A percentile compares a stretch with the other conserved stretches of the same genome.
phyloP scores from a whole-genome alignment of 139 green algal species.

The Diplosphaera chodatii region DNA sequence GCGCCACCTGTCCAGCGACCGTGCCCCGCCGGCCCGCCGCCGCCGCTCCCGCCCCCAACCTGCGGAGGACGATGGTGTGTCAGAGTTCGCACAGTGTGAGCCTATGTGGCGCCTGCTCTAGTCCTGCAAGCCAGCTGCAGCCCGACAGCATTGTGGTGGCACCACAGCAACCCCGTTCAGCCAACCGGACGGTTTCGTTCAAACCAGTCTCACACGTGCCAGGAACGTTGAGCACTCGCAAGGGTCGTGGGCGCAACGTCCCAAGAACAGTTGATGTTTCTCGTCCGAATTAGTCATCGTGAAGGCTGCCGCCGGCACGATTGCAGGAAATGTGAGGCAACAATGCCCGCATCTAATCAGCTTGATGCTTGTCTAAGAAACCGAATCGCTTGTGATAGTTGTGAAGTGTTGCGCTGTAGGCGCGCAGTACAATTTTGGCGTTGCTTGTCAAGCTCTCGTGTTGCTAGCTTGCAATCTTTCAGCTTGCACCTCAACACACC shows the following conservation, averaged over 20 bases:
- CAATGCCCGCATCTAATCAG: background rate
- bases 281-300: too few species aligned
- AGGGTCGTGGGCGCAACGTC: too few species aligned
- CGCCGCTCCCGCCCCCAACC: background rate
- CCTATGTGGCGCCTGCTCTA: background rate
- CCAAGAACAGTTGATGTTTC: too few species aligned
- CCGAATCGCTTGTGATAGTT: background rate
- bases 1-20: background rate
- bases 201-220: too few species aligned
- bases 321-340: background rate
- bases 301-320: background rate
- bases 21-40: too few species aligned
- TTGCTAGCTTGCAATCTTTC: too few species aligned
- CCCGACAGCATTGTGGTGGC: too few species aligned
- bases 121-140: background rate
- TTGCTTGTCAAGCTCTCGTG: too few species aligned
- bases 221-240: too few species aligned
- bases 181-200: too few species aligned
- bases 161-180: too few species aligned
- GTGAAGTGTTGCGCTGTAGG: background rate
- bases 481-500: too few species aligned
- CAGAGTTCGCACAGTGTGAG: background rate
- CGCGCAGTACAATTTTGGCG: background rate
- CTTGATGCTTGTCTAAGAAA: background rate
- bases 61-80: background rate